Percentiles rank a stretch among this genome's conserved stretches.
Evolutionary conservation across 495 filamentous ascomycete species (phyloP).

Genomic region (Penicillium tannophilum): DNA sequence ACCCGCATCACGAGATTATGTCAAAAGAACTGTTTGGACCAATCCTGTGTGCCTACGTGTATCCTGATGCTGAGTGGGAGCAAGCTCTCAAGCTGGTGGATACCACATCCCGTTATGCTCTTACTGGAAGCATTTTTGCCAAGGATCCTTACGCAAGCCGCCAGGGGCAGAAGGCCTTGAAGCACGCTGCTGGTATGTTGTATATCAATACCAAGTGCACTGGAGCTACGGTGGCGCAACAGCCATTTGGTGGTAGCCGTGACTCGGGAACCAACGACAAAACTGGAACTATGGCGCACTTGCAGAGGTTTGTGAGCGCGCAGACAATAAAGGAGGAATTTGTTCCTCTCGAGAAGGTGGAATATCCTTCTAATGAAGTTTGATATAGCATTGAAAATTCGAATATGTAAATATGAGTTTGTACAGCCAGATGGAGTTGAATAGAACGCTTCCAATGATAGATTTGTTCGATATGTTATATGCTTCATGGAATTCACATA

Average conservation of each 20-base stretch:
- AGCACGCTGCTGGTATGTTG: constrained; percentile 83
- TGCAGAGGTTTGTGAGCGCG: constrained; percentile 71
- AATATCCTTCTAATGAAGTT: constrained; percentile 67
- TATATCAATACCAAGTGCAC: constrained; percentile 77
- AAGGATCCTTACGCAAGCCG: constrained; percentile 64
- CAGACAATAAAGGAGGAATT: constrained; percentile 82
- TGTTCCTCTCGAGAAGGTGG: constrained; percentile 55
- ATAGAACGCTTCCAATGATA: not conserved
- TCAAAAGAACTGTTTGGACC: constrained; percentile 77
- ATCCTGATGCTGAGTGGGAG: constrained; percentile 62
- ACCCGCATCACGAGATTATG: constrained; percentile 65
- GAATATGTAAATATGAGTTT: not conserved
- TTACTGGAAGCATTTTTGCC: constrained; percentile 78
- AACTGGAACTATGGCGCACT: constrained; percentile 66
- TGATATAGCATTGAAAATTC: constrained; percentile 6
- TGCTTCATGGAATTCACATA: not conserved
- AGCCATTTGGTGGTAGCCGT: constrained; percentile 77
- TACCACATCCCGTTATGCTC: constrained; percentile 63
- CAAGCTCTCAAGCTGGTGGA: constrained; percentile 58
- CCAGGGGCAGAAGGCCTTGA: constrained; percentile 66
- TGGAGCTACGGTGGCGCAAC: constrained; percentile 78
- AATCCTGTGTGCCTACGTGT: constrained; percentile 68
- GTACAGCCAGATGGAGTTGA: not conserved
- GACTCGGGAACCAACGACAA: constrained; percentile 82
- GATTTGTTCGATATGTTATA: not conserved